Base-by-base conservation (phyloP, 2,329 filamentous ascomycete species). In the Byssothecium circinans region DNA sequence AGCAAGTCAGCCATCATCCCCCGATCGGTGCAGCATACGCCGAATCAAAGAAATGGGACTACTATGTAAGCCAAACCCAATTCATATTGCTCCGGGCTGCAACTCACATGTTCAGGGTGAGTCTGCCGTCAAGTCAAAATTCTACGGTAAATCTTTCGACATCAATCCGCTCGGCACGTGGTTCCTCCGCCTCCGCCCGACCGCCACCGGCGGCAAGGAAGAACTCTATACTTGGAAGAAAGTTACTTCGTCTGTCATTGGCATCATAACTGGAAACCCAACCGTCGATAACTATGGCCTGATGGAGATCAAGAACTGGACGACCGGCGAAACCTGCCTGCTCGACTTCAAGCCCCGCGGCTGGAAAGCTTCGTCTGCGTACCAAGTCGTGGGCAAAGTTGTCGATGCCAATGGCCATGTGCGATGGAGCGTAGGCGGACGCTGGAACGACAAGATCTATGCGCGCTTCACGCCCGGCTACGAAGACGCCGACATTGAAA, bases 151-250 rank as follows among this genome's bases (percentile, higher is more conserved):
- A 68, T 96, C 91, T 0, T 97, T 99, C 67, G 94, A 99, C 61
- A 91, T 97, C 71, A 95, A 96, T 64, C 91, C 90, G 3, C 81
- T 97, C 8, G 94, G 94, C 27, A 99, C 94, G 7, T 99, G 94
- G 94, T 99, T 97, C 76, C 76, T 97, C 50, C 89, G 82, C 64
- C 78, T 99, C 22, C 86, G 90, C 1, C 90, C 91, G 0, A 81
- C 81, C 0, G 78, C 83, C 2, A 89, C 87, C 3, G 86, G 63
- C 6, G 62, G 65, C 11, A 61, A 87, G 61, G 85, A 88, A 54
- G 94, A 99, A 59, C 77, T 96, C 1, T 99, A 95, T 73, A 96
- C 92, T 0, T 99, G 94, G 94, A 97, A 96, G 75, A 99, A 99
- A 75, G 91, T 96, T 15, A 97, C 91, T 1, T 94, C 91, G 1